phyloP scores from a whole-genome alignment of 2,329 filamentous ascomycete genomes.

The Sarocladium brachiariae region DNA sequence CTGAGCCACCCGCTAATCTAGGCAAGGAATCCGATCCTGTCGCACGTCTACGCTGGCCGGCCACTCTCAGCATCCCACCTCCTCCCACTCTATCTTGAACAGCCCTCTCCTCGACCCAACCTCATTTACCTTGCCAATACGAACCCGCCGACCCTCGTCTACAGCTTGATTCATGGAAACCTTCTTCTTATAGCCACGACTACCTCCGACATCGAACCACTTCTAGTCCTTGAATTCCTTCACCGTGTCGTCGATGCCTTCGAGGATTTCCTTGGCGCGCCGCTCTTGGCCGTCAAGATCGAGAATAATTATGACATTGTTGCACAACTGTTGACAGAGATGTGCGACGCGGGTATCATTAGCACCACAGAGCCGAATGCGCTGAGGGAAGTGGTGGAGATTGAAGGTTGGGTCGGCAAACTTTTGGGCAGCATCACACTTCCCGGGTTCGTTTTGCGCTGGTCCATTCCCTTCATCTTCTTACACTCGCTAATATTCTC shows the following conservation, averaged over 20 bases:
- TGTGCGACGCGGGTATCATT: conserved; percentile 90
- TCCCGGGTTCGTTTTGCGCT: conserved; percentile 50
- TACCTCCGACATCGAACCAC: conserved; percentile 80
- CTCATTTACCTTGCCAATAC: conserved; percentile 78
- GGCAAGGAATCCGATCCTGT: conserved; percentile 70
- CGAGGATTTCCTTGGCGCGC: conserved; percentile 88
- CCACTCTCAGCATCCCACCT: conserved; percentile 71
- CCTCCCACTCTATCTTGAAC: conserved; percentile 79
- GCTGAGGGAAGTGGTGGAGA: conserved; percentile 82
- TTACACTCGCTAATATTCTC: neutral
- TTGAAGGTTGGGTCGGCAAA: conserved; percentile 84
- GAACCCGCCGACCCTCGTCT: conserved; percentile 80
- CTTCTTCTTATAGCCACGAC: conserved; percentile 79
- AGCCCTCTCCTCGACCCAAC: conserved; percentile 74
- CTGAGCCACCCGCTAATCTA: conserved; percentile 16
- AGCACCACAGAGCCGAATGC: conserved; percentile 91
- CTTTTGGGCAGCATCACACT: conserved; percentile 80
- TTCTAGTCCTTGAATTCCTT: conserved; percentile 88
- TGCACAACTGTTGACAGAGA: conserved; percentile 85
- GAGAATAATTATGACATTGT: conserved; percentile 89
- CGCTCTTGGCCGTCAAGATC: conserved; percentile 77
- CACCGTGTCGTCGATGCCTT: conserved; percentile 88
- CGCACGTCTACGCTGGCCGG: conserved; percentile 79
- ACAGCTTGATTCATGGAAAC: conserved; percentile 80
- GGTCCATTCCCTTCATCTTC: neutral